Base-by-base conservation (phyloP, 768 basidiomycete genomes). In the Rhodotorula graminis region DNA sequence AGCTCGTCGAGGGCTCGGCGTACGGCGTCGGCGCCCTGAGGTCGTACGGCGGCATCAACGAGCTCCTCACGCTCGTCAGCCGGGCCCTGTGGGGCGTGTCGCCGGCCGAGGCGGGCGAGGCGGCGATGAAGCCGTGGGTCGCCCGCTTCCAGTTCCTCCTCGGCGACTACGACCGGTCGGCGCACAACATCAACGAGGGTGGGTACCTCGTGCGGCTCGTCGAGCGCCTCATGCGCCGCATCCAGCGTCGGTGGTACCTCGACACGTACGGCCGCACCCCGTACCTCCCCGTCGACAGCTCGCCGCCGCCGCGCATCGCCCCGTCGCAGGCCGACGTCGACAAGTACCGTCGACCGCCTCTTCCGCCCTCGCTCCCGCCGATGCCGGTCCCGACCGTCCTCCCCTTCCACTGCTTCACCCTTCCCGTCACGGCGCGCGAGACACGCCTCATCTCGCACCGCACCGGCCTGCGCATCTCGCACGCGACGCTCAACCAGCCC, bases 401-500 rank as follows among this genome's bases (percentile, higher is more conserved):
- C 14, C 85, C 85, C 1, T 86, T 86, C 77, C 84, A 86, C 63
- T 84, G 84, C 37, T 86, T 86, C 79, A 84, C 83, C 6, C 82
- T 84, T 63, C 83, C 85, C 16, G 73, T 86, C 53, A 78, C 80
- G 4, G 70, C 83, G 29, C 80, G 85, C 29, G 79, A 80, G 37
- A 83, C 81, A 33, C 84, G 85, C 29, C 76, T 85, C 23, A 84
- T 86, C 52, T 82, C 84, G 10, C 84, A 86, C 69, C 79, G 84
- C 63, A 85, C 84, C 67, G 85, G 84, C 44, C 79, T 86, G 23
- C 81, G 84, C 61, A 83, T 83, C 27, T 84, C 84, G 11, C 82
- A 85, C 73, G 76, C 77, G n/a, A 80, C 83, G 40, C 81, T 84
- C 56, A 79, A 81, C 16, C 83, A 84, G 65, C 80, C 84, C 4